These are phyloP conservation scores for Termitomyces sp. DNA, from an alignment of 768 basidiomycete genomes.

Conservation along the genomic window DNA sequence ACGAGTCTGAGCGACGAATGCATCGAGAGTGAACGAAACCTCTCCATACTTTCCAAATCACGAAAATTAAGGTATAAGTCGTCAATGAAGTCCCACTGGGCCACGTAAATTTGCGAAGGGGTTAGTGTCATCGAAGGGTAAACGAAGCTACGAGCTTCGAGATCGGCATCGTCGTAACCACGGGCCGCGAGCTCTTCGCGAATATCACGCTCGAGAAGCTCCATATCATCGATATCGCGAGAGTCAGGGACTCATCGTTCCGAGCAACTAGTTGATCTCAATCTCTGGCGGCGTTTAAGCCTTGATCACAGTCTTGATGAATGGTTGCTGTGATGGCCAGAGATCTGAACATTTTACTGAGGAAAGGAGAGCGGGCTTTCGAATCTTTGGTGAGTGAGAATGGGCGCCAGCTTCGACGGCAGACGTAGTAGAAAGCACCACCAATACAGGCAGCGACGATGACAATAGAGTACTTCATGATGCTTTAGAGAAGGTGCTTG, in stretches of 20 bases:
- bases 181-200: background rate
- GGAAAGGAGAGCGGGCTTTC: background rate
- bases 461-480: conserved; percentile 14
- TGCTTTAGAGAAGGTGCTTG: background rate
- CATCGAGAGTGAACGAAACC: too few relatives aligned
- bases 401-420: conserved; percentile 3
- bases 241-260: background rate
- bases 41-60: background rate
- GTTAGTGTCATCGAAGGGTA: background rate
- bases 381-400: background rate
- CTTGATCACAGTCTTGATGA: background rate
- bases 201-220: background rate
- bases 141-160: background rate
- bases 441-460: conserved; percentile 10
- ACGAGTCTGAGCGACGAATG: too few relatives aligned
- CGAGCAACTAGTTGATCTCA: background rate
- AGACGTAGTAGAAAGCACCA: conserved; percentile 10
- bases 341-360: background rate
- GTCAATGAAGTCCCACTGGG: background rate
- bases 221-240: background rate
- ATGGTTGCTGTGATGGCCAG: background rate
- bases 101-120: background rate
- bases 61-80: background rate
- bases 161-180: background rate
- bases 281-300: too few relatives aligned